A percentile compares a stretch with the other conserved stretches of the same genome.
These are phyloP conservation scores for Claviceps sp. DNA, from an alignment of 2,329 filamentous ascomycete genomes.

Conservation along the genomic window DNA sequence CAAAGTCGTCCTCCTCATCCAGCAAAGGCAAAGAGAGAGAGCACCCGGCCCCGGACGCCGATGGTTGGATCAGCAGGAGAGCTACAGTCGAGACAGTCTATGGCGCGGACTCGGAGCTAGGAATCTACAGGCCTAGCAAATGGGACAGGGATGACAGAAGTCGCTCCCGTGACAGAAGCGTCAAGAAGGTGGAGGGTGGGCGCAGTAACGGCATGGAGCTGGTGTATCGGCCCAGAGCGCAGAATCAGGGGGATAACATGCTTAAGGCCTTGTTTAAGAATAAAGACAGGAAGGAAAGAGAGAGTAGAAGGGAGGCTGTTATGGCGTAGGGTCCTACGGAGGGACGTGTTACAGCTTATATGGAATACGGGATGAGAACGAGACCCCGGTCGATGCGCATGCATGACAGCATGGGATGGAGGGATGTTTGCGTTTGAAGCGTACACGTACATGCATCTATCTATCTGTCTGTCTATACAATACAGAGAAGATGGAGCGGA, in stretches of 20 bases:
- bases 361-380: not conserved
- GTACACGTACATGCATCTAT: not conserved
- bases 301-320: conserved; percentile 19
- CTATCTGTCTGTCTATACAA: too few species aligned
- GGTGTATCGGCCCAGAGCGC: conserved; percentile 33
- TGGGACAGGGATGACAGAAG: conserved; percentile 13
- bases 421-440: not conserved
- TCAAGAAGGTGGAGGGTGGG: conserved; percentile 24
- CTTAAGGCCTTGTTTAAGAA: conserved; percentile 45
- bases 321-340: conserved; percentile 11
- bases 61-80: conserved; percentile 5
- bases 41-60: not conserved
- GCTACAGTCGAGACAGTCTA: conserved; percentile 10
- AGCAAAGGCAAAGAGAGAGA: conserved; percentile 11
- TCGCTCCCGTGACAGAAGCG: conserved; percentile 6
- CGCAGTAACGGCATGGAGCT: conserved; percentile 22
- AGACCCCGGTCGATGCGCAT: not conserved
- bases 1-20: conserved; percentile 6
- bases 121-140: conserved; percentile 19
- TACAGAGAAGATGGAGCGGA: too few species aligned
- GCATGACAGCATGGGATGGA: not conserved
- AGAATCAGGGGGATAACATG: conserved; percentile 36
- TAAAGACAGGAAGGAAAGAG: conserved; percentile 34
- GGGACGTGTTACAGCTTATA: not conserved
- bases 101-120: conserved; percentile 22